Evolutionary conservation across 306 rosid species (phyloP).

Genomic region (Inga laurina): DNA sequence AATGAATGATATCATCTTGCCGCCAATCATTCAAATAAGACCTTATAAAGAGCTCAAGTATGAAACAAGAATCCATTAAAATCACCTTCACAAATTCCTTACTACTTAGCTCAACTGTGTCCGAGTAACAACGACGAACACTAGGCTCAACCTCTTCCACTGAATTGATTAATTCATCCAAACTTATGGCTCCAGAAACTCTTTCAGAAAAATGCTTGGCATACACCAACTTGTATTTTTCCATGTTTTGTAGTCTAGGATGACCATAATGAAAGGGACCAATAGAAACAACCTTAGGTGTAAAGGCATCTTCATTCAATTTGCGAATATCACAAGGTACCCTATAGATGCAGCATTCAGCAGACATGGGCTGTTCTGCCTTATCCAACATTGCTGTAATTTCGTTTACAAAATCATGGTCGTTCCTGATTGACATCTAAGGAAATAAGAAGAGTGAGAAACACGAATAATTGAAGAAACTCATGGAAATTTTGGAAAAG

Average conservation of each 20-base stretch:
- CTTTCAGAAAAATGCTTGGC: background rate
- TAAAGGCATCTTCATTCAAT: too few relatives aligned
- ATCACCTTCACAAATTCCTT: background rate
- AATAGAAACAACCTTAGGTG: too few relatives aligned
- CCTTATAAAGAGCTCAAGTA: conserved; percentile 5
- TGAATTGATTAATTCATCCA: background rate
- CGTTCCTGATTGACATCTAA: conserved; percentile 15
- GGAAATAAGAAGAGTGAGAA: background rate
- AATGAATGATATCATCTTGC: background rate
- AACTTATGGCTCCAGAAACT: rapidly evolving
- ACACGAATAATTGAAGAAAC: background rate
- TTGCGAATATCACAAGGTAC: background rate
- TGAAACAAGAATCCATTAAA: background rate
- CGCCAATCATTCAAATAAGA: background rate
- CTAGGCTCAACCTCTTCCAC: background rate
- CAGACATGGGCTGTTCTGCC: background rate
- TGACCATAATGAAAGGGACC: too few relatives aligned
- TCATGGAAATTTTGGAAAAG: background rate
- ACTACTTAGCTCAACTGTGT: background rate
- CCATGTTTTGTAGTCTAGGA: too few relatives aligned
- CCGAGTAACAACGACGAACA: conserved; percentile 14
- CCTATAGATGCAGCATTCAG: conserved; percentile 30
- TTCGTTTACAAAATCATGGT: background rate
- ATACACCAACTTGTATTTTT: conserved; percentile 3
- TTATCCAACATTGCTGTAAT: background rate